Evolutionary conservation across 345 rosid genomes (phyloP).

Genomic region (Corymbia maculata): DNA sequence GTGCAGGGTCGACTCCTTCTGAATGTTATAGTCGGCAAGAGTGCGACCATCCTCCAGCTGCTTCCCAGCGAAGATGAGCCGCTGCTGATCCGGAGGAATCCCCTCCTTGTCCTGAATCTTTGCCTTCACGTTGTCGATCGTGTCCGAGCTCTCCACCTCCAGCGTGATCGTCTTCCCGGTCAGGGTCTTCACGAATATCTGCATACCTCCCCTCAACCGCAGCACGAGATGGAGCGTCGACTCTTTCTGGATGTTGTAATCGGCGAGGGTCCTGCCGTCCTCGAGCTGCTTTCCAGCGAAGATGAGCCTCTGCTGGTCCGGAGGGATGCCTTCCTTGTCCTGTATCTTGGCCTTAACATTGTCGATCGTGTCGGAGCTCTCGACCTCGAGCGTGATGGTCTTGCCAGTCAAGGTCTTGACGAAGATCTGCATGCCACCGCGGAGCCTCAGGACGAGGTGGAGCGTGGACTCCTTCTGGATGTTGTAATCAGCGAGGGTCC

Average conservation of each 20-base stretch:
- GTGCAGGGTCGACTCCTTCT: slow-evolving; percentile 12
- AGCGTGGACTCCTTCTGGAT: slow-evolving; percentile 16
- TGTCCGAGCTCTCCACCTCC: slow-evolving; percentile 5
- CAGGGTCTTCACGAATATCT: slow-evolving; percentile 12
- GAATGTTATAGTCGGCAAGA: slow-evolving; percentile 8
- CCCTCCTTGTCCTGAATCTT: slow-evolving; percentile 12
- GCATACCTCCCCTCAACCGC: slow-evolving; percentile 8
- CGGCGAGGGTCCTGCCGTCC: slow-evolving; percentile 10
- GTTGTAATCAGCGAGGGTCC: slow-evolving; percentile 9
- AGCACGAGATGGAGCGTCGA: slow-evolving; percentile 11
- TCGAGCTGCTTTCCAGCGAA: slow-evolving; percentile 12
- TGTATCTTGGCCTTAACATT: slow-evolving; percentile 9
- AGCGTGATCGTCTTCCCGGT: slow-evolving; percentile 8
- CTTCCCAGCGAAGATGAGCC: slow-evolving; percentile 10
- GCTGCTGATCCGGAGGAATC: slow-evolving; percentile 4
- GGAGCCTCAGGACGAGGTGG: slow-evolving; percentile 8
- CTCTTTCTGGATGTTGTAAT: slow-evolving; percentile 14
- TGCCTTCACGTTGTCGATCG: slow-evolving; percentile 3
- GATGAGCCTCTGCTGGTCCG: slow-evolving; percentile 8
- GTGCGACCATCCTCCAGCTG: slow-evolving; percentile 11
- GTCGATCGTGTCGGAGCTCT: slow-evolving; percentile 8
- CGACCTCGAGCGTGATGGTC: slow-evolving; percentile 5
- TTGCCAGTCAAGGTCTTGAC: slow-evolving; percentile 7
- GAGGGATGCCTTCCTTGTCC: slow-evolving; percentile 13
- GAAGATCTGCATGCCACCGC: slow-evolving; percentile 12